Conservation (phyloP, 345 rosid genomes). For the Gossypium bickii region DNA sequence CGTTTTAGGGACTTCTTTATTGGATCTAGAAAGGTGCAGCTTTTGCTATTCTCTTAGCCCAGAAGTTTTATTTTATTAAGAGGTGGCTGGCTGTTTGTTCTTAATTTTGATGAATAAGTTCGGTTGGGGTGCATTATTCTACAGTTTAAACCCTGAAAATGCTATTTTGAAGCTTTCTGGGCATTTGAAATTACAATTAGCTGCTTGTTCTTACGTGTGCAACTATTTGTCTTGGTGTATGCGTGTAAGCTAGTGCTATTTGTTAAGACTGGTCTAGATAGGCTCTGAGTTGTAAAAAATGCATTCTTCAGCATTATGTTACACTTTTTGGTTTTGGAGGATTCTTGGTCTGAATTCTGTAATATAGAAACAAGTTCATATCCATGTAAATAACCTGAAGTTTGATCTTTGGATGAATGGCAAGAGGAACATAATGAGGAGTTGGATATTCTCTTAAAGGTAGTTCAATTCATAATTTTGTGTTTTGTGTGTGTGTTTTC, state of each 20-base stretch:
- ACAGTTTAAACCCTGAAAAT: neutral
- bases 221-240: neutral
- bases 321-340: neutral
- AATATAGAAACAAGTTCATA: neutral
- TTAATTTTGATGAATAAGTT: neutral
- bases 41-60: neutral
- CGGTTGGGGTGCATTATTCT: neutral
- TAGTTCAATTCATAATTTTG: neutral
- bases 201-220: neutral
- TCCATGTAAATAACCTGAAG: neutral
- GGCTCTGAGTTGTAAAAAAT: neutral
- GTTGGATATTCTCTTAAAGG: neutral
- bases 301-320: neutral
- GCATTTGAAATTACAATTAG: neutral
- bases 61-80: neutral
- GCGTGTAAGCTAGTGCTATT: neutral
- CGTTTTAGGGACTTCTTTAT: too few relatives aligned
- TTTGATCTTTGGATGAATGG: neutral
- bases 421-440: neutral
- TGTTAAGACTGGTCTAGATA: neutral
- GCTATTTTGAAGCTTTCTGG: neutral
- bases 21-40: slow-evolving; percentile 3
- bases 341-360: neutral
- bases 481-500: too few relatives aligned
- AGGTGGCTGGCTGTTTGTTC: neutral